Base-by-base conservation (phyloP, 2,329 filamentous ascomycete genomes). In the Stemphylium lycopersici region DNA sequence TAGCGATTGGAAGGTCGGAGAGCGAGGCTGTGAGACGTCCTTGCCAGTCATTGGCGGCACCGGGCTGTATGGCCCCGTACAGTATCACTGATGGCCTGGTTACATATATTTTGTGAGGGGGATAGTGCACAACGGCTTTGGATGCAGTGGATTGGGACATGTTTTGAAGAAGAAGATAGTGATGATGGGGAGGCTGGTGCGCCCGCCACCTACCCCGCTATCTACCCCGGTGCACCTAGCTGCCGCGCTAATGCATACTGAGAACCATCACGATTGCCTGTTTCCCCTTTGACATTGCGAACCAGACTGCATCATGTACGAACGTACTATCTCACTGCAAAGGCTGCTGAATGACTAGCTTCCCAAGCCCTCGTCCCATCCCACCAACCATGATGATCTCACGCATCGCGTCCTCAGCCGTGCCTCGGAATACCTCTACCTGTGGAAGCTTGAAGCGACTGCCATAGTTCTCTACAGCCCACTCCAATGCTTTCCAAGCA, bases 51-150 rank as follows among this genome's bases (percentile, higher is more conserved):
- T 66, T 67, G 3, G 56, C 37, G 37, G 60, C 52, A 29, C 62
- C 56, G 48, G 66, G 66, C 38, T 71, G 79, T 15, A 84, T 87
- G 18, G 78, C 80, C 16, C 86, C 86, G 0, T 84, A 84, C 11
- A 88, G 79, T 65, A 88, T 87, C 48, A 87, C 60, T 12, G 79
- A 74, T 12, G 66, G 65, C 6, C 38, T 58, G n/a, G 56, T 41
- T 26, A 72, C 43, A 10, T 37, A 44, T 20, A 57, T 50, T 29
- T 59, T 48, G 12, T 36, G 34, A 10, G 68, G 67, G 36, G 71
- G 64, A 43, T 63, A 64, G 57, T 69, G 44, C 29, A 69, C 37
- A n/a, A 53, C 43, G 10, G 60, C 57, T 54, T 62, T 58, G 6
- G 61, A 48, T 11, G 51, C 3, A 5, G 10, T 13, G 10, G 52